Base-by-base conservation (phyloP, 164 flowering plant genomes). In the Tetrastigma voinierianum region DNA sequence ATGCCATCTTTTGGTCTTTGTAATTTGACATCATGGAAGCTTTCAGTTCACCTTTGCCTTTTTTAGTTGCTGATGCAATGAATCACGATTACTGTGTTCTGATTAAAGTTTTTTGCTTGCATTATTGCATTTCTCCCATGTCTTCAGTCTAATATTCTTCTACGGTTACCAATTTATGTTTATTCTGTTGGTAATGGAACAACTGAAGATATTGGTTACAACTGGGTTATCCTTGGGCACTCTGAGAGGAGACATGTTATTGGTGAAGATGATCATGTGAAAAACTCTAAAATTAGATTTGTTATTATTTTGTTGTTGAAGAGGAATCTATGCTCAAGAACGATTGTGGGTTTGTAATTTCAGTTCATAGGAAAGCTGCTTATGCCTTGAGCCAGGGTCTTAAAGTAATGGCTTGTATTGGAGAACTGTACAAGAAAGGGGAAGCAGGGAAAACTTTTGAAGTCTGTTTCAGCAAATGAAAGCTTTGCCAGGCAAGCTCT, bases 141-240 rank as follows among this genome's bases (percentile, higher is more conserved):
- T 49, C 52, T n/a, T 19, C 23, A 67, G 13, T 16, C 56, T 20
- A 62, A 47, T 23, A 55, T 25, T 18, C 67, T 45, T 53, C 14
- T 23, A 21, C 48, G 32, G 13, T 70, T 16, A 60, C 47, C n/a
- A 20, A 46, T n/a, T 62, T 56, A 43, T 4, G 32, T 17, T 51
- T 66, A 49, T 57, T 12, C 2, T 46, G 43, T 4, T 74, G 55
- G 99, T 69, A n/a, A 97, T 81, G 65, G 97, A 95, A 16, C 97
- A 95, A 71, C 62, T 95, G 78, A 84, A 70, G 97, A 95, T 75
- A 68, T 83, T 70, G 99, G 99, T 65, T 87, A 92, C 90, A 82
- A 82, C 73, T 95, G 99, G 99, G 97, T 95, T 51, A 86, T 95
- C 77, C 97, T 95, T 66, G 99, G 99, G 52, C 99, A 95, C 76